These are phyloP conservation scores for Farysia itapuensis DNA, from an alignment of 1,284 basidiomycete genomes.

Conservation along the genomic window DNA sequence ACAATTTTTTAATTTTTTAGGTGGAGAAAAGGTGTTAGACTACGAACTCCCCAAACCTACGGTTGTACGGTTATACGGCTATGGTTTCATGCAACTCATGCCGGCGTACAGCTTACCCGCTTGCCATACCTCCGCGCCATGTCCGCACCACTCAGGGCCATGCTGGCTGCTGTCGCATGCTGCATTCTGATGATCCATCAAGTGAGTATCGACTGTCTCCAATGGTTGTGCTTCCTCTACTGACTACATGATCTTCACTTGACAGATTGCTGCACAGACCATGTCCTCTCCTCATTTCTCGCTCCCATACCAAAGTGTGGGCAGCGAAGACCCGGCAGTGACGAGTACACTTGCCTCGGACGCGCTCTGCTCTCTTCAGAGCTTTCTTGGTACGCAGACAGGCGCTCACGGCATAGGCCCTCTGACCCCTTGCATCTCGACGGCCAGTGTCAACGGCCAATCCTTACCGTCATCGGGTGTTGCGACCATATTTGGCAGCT, in stretches of 20 bases:
- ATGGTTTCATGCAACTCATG: too few relatives aligned
- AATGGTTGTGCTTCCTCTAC: too few relatives aligned
- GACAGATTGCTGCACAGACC: neutral
- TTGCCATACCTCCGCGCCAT: too few relatives aligned
- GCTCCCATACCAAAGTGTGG: neutral
- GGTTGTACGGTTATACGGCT: too few relatives aligned
- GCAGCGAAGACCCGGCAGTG: neutral
- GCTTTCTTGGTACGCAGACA: constrained; percentile 8
- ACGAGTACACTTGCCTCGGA: neutral
- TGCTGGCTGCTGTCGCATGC: too few relatives aligned
- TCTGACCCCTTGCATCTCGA: constrained; percentile 7
- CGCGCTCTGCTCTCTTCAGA: constrained; percentile 9
- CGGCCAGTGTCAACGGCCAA: constrained; percentile 23
- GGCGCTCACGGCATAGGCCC: constrained; percentile 15
- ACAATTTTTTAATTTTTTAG: too few relatives aligned
- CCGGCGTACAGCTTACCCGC: too few relatives aligned
- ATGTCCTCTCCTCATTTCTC: neutral
- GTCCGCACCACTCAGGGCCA: too few relatives aligned
- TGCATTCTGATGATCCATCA: too few relatives aligned
- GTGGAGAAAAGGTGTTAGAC: too few relatives aligned
- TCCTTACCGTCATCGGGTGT: constrained; percentile 18
- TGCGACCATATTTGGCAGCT: constrained; percentile 14
- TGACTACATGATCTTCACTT: neutral
- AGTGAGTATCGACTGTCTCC: too few relatives aligned
- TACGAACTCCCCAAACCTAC: too few relatives aligned